phyloP scores from a whole-genome alignment of 768 basidiomycete genomes.

The Suillus decipiens region DNA sequence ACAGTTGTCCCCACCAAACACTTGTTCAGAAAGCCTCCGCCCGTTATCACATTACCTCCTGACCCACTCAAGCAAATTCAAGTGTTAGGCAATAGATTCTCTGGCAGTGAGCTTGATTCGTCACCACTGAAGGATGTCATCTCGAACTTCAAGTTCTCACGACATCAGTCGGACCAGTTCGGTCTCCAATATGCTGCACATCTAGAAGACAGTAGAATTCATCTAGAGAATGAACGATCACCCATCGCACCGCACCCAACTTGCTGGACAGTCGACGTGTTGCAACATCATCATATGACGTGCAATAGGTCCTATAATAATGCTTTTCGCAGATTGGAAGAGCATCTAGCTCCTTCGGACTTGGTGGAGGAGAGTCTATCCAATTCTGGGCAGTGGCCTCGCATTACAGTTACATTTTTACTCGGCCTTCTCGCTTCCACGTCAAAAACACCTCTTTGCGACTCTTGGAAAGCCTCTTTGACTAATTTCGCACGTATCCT shows the following conservation, averaged over 20 bases:
- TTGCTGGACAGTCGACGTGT: not conserved
- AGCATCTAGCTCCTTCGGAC: slow-evolving; percentile 16
- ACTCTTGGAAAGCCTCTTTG: slow-evolving; percentile 32
- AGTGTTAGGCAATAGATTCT: no score
- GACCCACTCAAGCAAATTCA: not conserved
- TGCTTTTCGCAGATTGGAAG: slow-evolving; percentile 6
- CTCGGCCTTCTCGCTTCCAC: slow-evolving; percentile 30
- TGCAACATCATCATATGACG: slow-evolving; percentile 8
- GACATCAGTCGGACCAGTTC: slow-evolving; percentile 2
- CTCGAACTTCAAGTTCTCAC: not conserved
- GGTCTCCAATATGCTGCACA: slow-evolving; percentile 16
- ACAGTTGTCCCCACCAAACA: not conserved
- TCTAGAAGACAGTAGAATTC: slow-evolving; percentile 15
- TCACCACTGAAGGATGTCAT: slow-evolving; percentile 1
- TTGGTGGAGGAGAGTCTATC: slow-evolving; percentile 16
- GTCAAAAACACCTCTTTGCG: slow-evolving; percentile 14
- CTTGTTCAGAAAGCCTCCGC: slow-evolving; percentile 5
- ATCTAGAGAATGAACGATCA: slow-evolving; percentile 11
- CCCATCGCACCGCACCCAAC: not conserved
- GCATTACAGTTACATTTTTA: slow-evolving; percentile 30
- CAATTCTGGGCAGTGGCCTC: slow-evolving; percentile 36
- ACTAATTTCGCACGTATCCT: slow-evolving; percentile 28
- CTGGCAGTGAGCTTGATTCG: not conserved
- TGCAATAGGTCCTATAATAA: slow-evolving; percentile 5
- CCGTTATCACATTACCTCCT: not conserved